phyloP scores from a whole-genome alignment of 129 eudicot species.

The Glebionis coronaria region DNA sequence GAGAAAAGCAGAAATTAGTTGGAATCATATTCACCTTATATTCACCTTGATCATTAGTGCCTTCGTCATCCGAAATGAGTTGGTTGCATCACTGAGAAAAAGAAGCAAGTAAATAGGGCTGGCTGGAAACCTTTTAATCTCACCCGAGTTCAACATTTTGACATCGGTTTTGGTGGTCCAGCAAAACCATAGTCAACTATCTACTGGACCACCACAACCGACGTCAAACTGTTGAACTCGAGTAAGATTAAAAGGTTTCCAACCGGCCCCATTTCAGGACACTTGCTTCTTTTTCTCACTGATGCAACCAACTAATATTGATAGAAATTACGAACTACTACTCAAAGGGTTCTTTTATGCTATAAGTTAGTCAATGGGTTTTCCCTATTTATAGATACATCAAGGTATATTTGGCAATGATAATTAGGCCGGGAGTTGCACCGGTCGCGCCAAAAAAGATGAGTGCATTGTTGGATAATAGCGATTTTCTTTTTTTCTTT shows the following conservation, averaged over 20 bases:
- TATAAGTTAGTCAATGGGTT: slow-evolving; percentile 22
- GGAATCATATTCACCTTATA: no score
- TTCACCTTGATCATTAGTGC: slow-evolving; percentile 37
- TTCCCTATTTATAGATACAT: slow-evolving; percentile 31
- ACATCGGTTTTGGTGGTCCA: no score
- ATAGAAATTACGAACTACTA: no score
- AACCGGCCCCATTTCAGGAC: slow-evolving; percentile 75
- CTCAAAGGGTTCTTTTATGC: slow-evolving; percentile 13
- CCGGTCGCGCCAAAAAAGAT: no score
- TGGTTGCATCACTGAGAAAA: no score
- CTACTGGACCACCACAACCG: no score
- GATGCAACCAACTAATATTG: slow-evolving; percentile 43
- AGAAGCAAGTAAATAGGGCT: slow-evolving; percentile 49
- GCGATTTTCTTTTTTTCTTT: no score
- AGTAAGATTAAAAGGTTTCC: slow-evolving; percentile 55
- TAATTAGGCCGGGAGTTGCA: no score
- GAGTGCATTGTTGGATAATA: no score
- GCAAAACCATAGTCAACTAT: no score
- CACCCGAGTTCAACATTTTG: no score
- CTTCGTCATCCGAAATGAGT: slow-evolving; percentile 40
- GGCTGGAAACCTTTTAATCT: no score
- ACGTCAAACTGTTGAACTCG: slow-evolving; percentile 44
- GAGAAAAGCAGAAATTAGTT: slow-evolving; percentile 13
- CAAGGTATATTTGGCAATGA: neutral
- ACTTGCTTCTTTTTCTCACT: slow-evolving; percentile 43